Evolutionary conservation across 495 filamentous ascomycete species (phyloP).

Genomic region (Lichina pygmaea): DNA sequence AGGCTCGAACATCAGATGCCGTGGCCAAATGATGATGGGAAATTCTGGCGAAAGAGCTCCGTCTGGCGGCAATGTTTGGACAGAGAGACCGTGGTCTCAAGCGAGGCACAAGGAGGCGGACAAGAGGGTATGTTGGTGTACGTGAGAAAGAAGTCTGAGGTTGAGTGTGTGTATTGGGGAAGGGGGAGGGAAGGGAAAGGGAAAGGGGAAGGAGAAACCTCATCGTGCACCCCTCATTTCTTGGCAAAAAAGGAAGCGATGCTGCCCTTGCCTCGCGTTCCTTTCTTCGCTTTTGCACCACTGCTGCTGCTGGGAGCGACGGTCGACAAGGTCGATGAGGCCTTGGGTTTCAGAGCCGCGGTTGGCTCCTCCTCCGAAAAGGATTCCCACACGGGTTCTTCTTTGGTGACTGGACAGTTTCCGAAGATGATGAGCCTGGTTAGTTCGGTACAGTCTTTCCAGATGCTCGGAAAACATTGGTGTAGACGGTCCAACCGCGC

Average conservation of each 20-base stretch:
- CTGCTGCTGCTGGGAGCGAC: constrained; percentile 18
- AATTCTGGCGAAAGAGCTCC: too few relatives aligned
- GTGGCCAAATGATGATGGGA: too few relatives aligned
- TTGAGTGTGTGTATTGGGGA: too few relatives aligned
- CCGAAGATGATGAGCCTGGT: constrained; percentile 4
- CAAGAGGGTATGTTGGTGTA: too few relatives aligned
- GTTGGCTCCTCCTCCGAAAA: constrained; percentile 76
- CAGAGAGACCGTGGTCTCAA: too few relatives aligned
- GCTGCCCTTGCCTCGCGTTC: constrained; percentile 48
- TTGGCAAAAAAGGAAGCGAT: constrained; percentile 92
- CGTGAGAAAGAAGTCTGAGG: too few relatives aligned
- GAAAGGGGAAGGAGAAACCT: too few relatives aligned
- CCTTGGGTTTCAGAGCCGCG: constrained; percentile 26
- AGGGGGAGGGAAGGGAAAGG: too few relatives aligned
- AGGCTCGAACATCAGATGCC: too few relatives aligned
- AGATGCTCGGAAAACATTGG: neutral
- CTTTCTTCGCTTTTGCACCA: constrained; percentile 36
- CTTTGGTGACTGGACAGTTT: constrained; percentile 45
- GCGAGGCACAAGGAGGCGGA: too few relatives aligned
- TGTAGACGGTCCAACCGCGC: too few relatives aligned
- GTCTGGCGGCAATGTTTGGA: too few relatives aligned
- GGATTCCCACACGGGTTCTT: constrained; percentile 77
- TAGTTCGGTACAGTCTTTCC: neutral
- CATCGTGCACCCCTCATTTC: constrained; percentile 16
- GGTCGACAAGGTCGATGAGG: constrained; percentile 9